Evolutionary conservation across 371 early-diverging fungal genomes (phyloP), one percentile per base, ranked within the genome.

Genomic region (Thermomucor indicae-seudaticae): DNA sequence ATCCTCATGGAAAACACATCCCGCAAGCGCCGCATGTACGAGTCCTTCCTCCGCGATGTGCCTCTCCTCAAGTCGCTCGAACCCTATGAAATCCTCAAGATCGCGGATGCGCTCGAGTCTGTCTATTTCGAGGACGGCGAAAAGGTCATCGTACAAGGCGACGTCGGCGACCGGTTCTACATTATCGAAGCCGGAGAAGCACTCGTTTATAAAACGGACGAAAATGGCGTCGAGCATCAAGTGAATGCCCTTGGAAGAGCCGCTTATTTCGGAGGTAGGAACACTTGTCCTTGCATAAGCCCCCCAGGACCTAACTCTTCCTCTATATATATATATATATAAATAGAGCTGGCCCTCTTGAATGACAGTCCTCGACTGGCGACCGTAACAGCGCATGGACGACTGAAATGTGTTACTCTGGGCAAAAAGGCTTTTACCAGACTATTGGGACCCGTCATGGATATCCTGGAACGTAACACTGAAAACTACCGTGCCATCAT

Each of bases 171-270:
- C 24, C 68, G 58, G 16, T 84, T 84, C 60, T 77, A 75, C 44
- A 54, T 97, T 31, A 91, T 97, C 58, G 97, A 97, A 72, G 69
- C 79, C 42, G 97, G 97, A 22, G 85, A 91, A 47, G 92, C 93
- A 2, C 10, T 61, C 8, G 58, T 65, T 28, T 74, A 70, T 43
- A 64, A 64, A 41, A 31, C n/a, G 1, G 51, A 43, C 8, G 51
- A 54, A 4, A 79, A 88, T 44, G 91, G 92, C 14, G 79, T 81
- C 16, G 86, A 88, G 52, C 81, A 85, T 58, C 76, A 83, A 55
- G 81, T 91, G 55, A 86, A 84, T 51, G 74, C 81, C 22, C 67
- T 90, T 49, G 78, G 76, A 32, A 90, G 90, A 58, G 98, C 96
- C 34, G 93, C 70, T 89, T 27, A 90, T 91, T 51, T 51, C 81